Evolutionary conservation across 345 rosid species (phyloP), one percentile per base, ranked within the genome.

Genomic region (Dimocarpus longan): DNA sequence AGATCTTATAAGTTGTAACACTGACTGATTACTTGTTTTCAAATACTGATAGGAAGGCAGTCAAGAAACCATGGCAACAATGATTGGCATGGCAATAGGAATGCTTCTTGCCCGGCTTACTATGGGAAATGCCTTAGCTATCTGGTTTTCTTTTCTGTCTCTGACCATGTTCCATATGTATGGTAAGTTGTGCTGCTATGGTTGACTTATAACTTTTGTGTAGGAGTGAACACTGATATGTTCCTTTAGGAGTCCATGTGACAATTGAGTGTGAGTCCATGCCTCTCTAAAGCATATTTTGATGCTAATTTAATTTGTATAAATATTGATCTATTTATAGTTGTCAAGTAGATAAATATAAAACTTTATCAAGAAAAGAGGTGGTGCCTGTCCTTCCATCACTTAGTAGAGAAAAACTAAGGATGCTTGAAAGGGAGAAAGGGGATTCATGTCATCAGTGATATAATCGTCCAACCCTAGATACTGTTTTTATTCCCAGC

Each of bases 51-150:
- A 95, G 98, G 98, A 95, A 84, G 98, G 98, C 81, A 95, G 97
- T 84, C 98, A 95, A 80, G 98, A 95, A 87, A 93, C 98, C 42
- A 66, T 93, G 85, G 98, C 97, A 62, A 93, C 98, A 48, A 93
- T 95, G 98, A 78, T 89, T 78, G 98, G 98, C 66, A 95, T 95
- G 98, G 94, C 93, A 71, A 16, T 92, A 11, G 98, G 98, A 77
- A 95, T 95, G 98, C 87, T 92, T 80, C 86, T 95, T 26, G 95
- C 98, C 66, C 95, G 84, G 21, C n/a, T 92, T 63, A 93, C 98
- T 54, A 86, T 86, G 3, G 95, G 92, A 80, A 87, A 89, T 64
- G 89, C 98, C 37, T 62, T 91, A 5, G 90, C 91, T 42, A 91
- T 93, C 74, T 95, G 98, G 98, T 81, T 93, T 66, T 90, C 84